Conservation (phyloP, 805 yeast genomes). For the Wickerhamiella vanderwaltii region DNA sequence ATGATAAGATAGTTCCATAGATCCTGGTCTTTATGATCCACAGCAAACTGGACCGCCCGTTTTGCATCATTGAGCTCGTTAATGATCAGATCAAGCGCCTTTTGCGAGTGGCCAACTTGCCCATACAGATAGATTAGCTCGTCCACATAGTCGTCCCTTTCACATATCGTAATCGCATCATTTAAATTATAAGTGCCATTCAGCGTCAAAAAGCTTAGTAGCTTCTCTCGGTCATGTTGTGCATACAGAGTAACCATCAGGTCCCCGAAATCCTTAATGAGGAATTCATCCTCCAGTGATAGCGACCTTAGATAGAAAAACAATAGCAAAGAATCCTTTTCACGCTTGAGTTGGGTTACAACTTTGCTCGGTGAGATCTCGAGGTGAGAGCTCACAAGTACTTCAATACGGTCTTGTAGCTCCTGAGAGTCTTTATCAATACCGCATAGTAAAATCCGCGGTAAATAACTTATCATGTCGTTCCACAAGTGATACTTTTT, state of each 20-base stretch:
- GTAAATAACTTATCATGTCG: slow-evolving; percentile 37
- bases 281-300: slow-evolving; percentile 42
- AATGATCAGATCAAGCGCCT: slow-evolving; percentile 66
- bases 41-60: slow-evolving; percentile 70
- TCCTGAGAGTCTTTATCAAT: background rate
- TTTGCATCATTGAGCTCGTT: slow-evolving; percentile 67
- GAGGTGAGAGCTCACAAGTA: slow-evolving; percentile 2
- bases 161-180: slow-evolving; percentile 56
- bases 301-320: slow-evolving; percentile 56
- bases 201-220: slow-evolving; percentile 50
- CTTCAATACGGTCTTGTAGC: background rate
- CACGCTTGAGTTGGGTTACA: slow-evolving; percentile 32
- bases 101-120: slow-evolving; percentile 62
- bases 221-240: slow-evolving; percentile 40
- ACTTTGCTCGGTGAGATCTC: slow-evolving; percentile 48
- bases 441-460: slow-evolving; percentile 29
- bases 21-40: slow-evolving; percentile 53
- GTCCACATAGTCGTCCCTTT: slow-evolving; percentile 38
- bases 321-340: slow-evolving; percentile 24
- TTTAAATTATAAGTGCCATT: slow-evolving; percentile 51
- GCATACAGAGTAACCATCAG: slow-evolving; percentile 55
- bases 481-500: slow-evolving; percentile 50
- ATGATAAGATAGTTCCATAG: slow-evolving; percentile 67
- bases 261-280: slow-evolving; percentile 49
- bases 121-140: slow-evolving; percentile 78